Percentiles rank a stretch among this genome's conserved stretches.
These are phyloP conservation scores for Endoconidiophora laricicola DNA, from an alignment of 2,329 filamentous ascomycete genomes.

Conservation along the genomic window DNA sequence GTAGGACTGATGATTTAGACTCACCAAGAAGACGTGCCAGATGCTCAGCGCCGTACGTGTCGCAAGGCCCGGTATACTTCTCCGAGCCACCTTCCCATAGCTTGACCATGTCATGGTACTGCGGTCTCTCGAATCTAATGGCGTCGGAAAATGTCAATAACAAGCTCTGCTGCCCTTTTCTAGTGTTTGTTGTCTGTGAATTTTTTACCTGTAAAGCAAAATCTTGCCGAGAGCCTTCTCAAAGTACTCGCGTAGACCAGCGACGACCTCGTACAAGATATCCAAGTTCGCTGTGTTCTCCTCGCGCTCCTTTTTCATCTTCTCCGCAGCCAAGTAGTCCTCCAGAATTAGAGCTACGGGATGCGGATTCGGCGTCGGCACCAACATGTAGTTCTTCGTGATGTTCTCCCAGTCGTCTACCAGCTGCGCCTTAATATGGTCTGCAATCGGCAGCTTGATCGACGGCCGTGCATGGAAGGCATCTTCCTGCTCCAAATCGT, in stretches of 20 bases:
- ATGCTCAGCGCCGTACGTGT: constrained; percentile 89
- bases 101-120: constrained; percentile 65
- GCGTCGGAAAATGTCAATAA: not conserved
- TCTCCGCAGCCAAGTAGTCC: constrained; percentile 60
- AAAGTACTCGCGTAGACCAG: constrained; percentile 83
- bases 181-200: constrained; percentile 12
- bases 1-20: constrained; percentile 16
- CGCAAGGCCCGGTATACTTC: constrained; percentile 52
- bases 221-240: constrained; percentile 78
- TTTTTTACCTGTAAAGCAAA: constrained; percentile 55
- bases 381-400: constrained; percentile 83
- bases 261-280: constrained; percentile 76
- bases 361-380: constrained; percentile 62
- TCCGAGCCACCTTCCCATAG: constrained; percentile 46
- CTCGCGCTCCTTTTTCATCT: constrained; percentile 36
- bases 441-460: constrained; percentile 72
- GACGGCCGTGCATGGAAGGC: constrained; percentile 68
- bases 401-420: constrained; percentile 99
- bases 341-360: constrained; percentile 65
- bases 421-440: constrained; percentile 76
- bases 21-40: constrained; percentile 75
- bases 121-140: constrained; percentile 67
- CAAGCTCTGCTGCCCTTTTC: constrained; percentile 11
- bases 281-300: constrained; percentile 57
- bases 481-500: constrained; percentile 83